Base-by-base conservation (phyloP, 345 rosid genomes). In the Populus ilicifolia region DNA sequence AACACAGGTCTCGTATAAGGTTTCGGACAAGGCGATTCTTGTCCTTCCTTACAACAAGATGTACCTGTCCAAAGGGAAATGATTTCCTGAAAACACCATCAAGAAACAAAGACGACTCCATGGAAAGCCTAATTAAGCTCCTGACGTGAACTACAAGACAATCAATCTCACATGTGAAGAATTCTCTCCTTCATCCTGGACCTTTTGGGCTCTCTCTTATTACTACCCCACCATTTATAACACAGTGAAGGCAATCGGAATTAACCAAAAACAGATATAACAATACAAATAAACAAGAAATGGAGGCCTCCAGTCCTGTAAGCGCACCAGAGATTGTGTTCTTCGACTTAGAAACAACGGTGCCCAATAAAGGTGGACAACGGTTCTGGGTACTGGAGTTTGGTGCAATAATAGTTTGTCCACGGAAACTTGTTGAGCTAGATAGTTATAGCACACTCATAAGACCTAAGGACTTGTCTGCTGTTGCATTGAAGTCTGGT, bases 341-440 rank as follows among this genome's bases (percentile, higher is more conserved):
- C 75, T 93, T 95, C 25, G 97, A 93, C 90, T 63, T 95, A 27
- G 97, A 95, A 82, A 95, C 99, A 11, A 93, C 86, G 4, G 94
- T 93, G 0, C 98, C 98, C 16, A 91, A 81, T 64, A 83, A 79
- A 79, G 9, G 79, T 1, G 92, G 93, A 20, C 91, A 89, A 44
- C 75, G 89, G 44, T 93, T 93, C 80, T 72, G 81, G 73, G 89
- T 95, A 17, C 81, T 95, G 79, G 98, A 95, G 82, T 93, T 95
- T 2, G 99, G 98, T 4, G 96, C 98, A 64, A 89, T 95, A 16
- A 79, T 91, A 6, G 93, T 93, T 54, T 93, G 99, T 69, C 93
- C 94, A 0, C 69, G 77, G 65, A 91, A 87, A 79, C 89, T 93
- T 0, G 83, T 84, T 0, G 99, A 95, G 87, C 79, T 95, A 2